Base-by-base conservation (phyloP, 768 basidiomycete genomes). In the Leccinellum rugosiceps region DNA sequence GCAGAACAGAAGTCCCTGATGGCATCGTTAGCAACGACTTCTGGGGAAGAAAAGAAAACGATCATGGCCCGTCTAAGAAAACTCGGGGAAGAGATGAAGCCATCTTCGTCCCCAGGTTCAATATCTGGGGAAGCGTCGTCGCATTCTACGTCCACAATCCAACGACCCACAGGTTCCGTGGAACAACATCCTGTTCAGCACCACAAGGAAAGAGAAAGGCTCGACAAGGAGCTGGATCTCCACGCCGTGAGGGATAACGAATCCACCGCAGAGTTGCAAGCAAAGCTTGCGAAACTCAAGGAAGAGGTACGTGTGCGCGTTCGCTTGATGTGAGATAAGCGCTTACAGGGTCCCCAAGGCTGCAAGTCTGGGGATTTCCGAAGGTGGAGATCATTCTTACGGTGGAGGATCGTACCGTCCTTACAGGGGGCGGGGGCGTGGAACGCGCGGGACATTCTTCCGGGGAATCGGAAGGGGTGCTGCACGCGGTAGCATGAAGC, bases 1-100 rank as follows among this genome's bases (percentile, higher is more conserved):
- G 80, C 85, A 0, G 92, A 95, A 73, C 95, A 96, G 74, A 96
- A 94, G 71, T 77, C 83, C 1, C 76, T 98, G 56, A 88, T 97
- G 85, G 80, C 79, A 7, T 82, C 83, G 32, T 73, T 96, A 14
- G 72, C 77, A 25, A 81, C 82, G 5, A 85, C 87, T 8, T 79
- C 84, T 10, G 66, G 79, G 0, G 83, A 87, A 54, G 88, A 90
- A 74, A 95, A 90, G 76, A 87, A 91, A 72, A 77, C 77, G 41
- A 86, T 96, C 50, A 86, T 94, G 83, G 78, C 79, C 2, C 80
- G 85, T 56, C 69, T 96, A 54, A 82, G 89, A 60, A 87, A 88
- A 67, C 72, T 96, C 49, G 84, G 82, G 25, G 86, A 90, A 65
- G 92, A 94, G 70, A 88, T 94, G 85, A 88, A 82, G 53, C 58